Percentiles rank a stretch among this genome's conserved stretches.
These are phyloP conservation scores for Nothophaeocryptopus gaeumannii DNA, from an alignment of 2,329 filamentous ascomycete species.

Conservation along the genomic window DNA sequence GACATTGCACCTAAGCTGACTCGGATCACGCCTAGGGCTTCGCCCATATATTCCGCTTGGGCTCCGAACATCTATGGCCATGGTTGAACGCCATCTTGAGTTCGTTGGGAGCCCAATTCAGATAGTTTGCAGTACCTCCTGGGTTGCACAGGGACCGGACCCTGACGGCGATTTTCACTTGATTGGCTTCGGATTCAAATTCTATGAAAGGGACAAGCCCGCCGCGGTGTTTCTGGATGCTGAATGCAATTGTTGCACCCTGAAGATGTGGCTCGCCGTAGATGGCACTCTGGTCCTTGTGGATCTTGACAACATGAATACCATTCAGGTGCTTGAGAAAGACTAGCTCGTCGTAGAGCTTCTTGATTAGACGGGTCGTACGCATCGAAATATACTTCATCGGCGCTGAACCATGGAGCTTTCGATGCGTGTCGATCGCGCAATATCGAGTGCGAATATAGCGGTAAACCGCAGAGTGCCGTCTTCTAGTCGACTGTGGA, in stretches of 20 bases:
- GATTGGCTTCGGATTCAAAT: constrained; percentile 76
- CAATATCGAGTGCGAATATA: constrained; percentile 76
- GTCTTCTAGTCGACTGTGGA: constrained; percentile 83
- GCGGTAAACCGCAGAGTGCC: constrained; percentile 85
- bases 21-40: constrained; percentile 80
- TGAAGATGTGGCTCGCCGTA: constrained; percentile 49
- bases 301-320: constrained; percentile 62
- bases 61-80: constrained; percentile 77
- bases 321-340: constrained; percentile 68
- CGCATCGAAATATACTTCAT: constrained; percentile 70
- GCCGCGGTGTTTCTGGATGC: constrained; percentile 65
- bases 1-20: constrained; percentile 88
- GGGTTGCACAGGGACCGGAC: constrained; percentile 90
- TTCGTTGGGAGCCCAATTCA: constrained; percentile 72
- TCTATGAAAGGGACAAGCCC: constrained; percentile 76
- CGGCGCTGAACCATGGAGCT: constrained; percentile 60
- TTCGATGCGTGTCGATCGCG: constrained; percentile 66
- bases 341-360: constrained; percentile 57
- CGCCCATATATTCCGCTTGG: constrained; percentile 79
- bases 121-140: constrained; percentile 70
- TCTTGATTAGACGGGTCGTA: constrained; percentile 61
- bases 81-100: constrained; percentile 77
- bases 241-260: constrained; percentile 80
- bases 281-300: constrained; percentile 43
- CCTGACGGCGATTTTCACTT: constrained; percentile 75